These are phyloP conservation scores for Medakamo hakoo DNA, from an alignment of 139 green algal genomes.

Conservation along the genomic window DNA sequence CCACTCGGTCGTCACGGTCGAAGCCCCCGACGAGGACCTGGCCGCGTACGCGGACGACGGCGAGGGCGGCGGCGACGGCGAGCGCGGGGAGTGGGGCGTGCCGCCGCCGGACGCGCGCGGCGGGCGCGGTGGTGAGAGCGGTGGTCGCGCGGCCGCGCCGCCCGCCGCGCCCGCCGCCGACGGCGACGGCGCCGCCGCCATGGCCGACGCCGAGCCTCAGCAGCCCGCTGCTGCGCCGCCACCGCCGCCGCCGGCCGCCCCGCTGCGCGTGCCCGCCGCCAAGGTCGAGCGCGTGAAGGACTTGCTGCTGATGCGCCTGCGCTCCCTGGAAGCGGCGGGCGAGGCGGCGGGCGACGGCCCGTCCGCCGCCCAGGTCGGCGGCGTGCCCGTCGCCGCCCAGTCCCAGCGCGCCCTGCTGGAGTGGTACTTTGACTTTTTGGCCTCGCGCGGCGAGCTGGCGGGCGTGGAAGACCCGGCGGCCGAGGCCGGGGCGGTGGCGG, in stretches of 20 bases:
- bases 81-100: too few species aligned
- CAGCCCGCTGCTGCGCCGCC: too few species aligned
- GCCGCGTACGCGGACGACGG: slow-evolving; percentile 37
- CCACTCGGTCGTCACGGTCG: slow-evolving; percentile 78
- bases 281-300: slow-evolving; percentile 23
- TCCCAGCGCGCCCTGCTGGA: slow-evolving; percentile 59
- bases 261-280: background rate
- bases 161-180: slow-evolving; percentile 1
- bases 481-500: slow-evolving; percentile 21
- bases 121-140: too few species aligned
- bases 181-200: slow-evolving; percentile 1
- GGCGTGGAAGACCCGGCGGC: slow-evolving; percentile 16
- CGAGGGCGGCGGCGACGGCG: background rate
- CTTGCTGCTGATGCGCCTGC: slow-evolving; percentile 39
- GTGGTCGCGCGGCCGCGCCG: background rate
- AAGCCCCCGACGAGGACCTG: slow-evolving; percentile 57
- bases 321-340: slow-evolving; percentile 24
- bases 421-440: slow-evolving; percentile 69
- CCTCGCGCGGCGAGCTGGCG: slow-evolving; percentile 13
- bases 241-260: too few species aligned
- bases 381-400: slow-evolving; percentile 21
- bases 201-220: background rate
- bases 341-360: slow-evolving; percentile 2
- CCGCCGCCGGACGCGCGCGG: too few species aligned
- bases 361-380: slow-evolving; percentile 9